These are phyloP conservation scores for Neonectria ditissima DNA, from an alignment of 2,329 filamentous ascomycete genomes.

Conservation along the genomic window DNA sequence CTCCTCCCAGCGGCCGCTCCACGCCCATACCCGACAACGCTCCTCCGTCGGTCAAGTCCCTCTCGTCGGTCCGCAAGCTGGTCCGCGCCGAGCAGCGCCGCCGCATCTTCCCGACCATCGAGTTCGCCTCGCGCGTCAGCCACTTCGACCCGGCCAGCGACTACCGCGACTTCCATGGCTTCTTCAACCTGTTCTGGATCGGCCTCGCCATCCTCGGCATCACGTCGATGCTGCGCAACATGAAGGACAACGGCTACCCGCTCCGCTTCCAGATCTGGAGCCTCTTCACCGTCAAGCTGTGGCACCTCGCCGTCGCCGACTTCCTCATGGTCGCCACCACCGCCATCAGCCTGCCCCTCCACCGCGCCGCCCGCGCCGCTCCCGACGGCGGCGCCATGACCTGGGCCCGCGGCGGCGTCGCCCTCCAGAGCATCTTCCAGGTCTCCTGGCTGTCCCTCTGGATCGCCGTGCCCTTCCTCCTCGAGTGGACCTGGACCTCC, in stretches of 20 bases:
- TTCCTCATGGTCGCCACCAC: slow-evolving; percentile 85
- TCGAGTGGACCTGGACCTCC: slow-evolving; percentile 96
- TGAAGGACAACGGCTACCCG: slow-evolving; percentile 92
- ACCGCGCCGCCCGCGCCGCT: slow-evolving; percentile 72
- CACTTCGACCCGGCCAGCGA: slow-evolving; percentile 95
- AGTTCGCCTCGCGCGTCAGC: slow-evolving; percentile 90
- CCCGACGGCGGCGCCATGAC: slow-evolving; percentile 65
- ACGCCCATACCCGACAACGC: slow-evolving; percentile 90
- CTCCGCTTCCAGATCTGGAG: slow-evolving; percentile 89
- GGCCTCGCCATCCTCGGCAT: slow-evolving; percentile 96
- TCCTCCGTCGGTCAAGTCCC: slow-evolving; percentile 88
- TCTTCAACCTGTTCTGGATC: slow-evolving; percentile 99
- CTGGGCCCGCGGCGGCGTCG: slow-evolving; percentile 84
- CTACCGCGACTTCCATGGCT: slow-evolving; percentile 94
- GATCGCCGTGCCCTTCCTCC: slow-evolving; percentile 85
- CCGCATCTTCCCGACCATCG: slow-evolving; percentile 91
- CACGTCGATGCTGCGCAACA: slow-evolving; percentile 91
- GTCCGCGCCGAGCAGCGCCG: slow-evolving; percentile 83
- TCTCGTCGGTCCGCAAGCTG: slow-evolving; percentile 86
- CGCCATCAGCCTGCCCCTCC: slow-evolving; percentile 77
- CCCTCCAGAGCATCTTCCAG: slow-evolving; percentile 86
- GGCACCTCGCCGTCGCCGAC: slow-evolving; percentile 87
- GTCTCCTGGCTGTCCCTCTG: slow-evolving; percentile 82
- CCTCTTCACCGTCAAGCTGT: slow-evolving; percentile 88
- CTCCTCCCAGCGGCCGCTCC: slow-evolving; percentile 74